Evolutionary conservation across 768 basidiomycete species (phyloP).

Genomic region (Amanita phalloides): DNA sequence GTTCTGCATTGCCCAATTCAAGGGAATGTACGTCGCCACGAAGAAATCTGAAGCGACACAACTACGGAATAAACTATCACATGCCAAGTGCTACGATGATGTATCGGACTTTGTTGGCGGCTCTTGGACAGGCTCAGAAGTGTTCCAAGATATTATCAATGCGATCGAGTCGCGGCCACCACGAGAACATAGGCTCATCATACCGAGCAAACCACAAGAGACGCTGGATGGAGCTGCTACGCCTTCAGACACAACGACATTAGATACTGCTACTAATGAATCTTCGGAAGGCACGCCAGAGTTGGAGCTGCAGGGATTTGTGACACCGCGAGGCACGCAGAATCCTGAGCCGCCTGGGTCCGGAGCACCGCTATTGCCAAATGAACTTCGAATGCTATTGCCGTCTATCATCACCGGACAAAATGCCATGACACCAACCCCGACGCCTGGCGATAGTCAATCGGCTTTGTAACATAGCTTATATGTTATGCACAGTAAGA

Average conservation of each 20-base stretch:
- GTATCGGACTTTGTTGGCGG: constrained; percentile 38
- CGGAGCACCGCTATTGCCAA: constrained; percentile 39
- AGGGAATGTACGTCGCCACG: constrained; percentile 44
- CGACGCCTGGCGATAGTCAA: not conserved
- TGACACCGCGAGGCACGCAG: constrained; percentile 42
- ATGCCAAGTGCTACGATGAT: constrained; percentile 53
- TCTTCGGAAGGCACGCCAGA: constrained; percentile 12
- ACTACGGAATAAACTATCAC: constrained; percentile 40
- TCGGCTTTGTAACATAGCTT: not conserved
- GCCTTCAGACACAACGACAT: not conserved
- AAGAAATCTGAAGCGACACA: constrained; percentile 50
- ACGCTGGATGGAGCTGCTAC: constrained; percentile 11
- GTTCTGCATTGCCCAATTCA: constrained; percentile 80
- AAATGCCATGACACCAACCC: constrained; percentile 32
- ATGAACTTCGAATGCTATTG: constrained; percentile 24
- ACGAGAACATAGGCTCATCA: constrained; percentile 21
- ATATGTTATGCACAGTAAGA: not conserved
- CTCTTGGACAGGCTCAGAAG: constrained; percentile 47
- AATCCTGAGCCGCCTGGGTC: constrained; percentile 49
- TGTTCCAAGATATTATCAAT: constrained; percentile 42
- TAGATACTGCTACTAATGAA: not conserved
- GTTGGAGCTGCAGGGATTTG: not conserved
- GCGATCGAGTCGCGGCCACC: constrained; percentile 38
- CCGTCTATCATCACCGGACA: constrained; percentile 30
- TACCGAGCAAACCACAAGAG: constrained; percentile 16